Conservation (phyloP, 257 asterid genomes). For the Solanum tacnaense region DNA sequence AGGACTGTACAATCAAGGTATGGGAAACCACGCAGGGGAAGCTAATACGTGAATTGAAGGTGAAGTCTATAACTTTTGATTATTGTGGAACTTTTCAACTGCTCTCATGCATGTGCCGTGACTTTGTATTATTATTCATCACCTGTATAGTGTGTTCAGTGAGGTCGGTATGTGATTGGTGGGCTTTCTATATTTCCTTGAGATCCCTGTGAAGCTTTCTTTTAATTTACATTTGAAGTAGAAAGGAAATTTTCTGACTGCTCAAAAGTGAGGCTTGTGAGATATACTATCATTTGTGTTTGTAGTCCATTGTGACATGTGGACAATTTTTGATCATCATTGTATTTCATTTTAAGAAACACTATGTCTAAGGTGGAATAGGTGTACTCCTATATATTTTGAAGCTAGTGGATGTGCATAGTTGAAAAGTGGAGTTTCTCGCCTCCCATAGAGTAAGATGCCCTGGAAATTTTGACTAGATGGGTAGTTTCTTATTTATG, state of each 20-base stretch:
- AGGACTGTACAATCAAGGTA: constrained; percentile 91
- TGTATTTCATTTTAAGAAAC: not conserved
- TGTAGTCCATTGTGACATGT: not conserved
- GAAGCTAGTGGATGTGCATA: not conserved
- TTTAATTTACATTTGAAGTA: not conserved
- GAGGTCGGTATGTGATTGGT: not conserved
- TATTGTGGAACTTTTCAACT: not conserved
- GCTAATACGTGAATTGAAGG: constrained; percentile 87
- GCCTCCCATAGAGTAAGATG: not conserved
- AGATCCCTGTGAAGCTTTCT: not conserved
- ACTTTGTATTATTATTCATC: not conserved
- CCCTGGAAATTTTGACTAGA: not conserved
- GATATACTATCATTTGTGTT: not conserved
- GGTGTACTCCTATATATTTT: not conserved
- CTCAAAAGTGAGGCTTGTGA: not conserved
- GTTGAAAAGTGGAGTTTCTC: not conserved
- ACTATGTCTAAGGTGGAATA: not conserved
- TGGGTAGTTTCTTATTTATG: not conserved
- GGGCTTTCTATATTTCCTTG: not conserved
- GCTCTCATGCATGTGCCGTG: not conserved
- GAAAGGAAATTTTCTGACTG: not conserved
- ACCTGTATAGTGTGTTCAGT: not conserved
- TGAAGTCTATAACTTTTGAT: constrained; percentile 5
- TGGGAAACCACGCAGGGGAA: constrained; percentile 90
- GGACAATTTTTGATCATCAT: not conserved